Conservation (phyloP, 2,329 filamentous ascomycete species). For the Penicillium sp. region DNA sequence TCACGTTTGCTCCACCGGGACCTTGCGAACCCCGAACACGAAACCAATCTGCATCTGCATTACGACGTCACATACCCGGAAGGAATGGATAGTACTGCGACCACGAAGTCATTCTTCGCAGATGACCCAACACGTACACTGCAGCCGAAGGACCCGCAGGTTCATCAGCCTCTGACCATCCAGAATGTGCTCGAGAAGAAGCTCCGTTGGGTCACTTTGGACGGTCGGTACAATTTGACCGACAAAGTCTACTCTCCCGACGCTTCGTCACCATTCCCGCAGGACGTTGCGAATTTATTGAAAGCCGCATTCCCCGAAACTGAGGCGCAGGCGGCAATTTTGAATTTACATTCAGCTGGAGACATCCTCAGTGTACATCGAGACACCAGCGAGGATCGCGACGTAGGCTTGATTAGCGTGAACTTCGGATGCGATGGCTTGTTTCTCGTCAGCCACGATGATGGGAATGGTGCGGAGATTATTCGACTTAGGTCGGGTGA, state of each 20-base stretch:
- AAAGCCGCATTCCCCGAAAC: constrained; percentile 72
- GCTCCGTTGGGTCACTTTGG: constrained; percentile 90
- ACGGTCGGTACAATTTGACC: constrained; percentile 96
- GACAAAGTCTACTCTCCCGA: constrained; percentile 72
- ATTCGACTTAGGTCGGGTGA: constrained; percentile 79
- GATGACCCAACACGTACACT: constrained; percentile 44
- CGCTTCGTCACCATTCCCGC: constrained; percentile 69
- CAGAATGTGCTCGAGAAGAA: constrained; percentile 72
- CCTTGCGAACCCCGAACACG: constrained; percentile 68
- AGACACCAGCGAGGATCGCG: constrained; percentile 83
- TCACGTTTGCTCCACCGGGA: constrained; percentile 74
- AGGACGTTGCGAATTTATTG: constrained; percentile 68
- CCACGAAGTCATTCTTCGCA: constrained; percentile 52
- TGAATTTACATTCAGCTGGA: constrained; percentile 87
- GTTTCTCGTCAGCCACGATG: constrained; percentile 75
- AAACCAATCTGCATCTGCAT: constrained; percentile 88
- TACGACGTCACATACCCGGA: constrained; percentile 66
- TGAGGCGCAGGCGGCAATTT: constrained; percentile 80
- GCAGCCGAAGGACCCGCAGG: constrained; percentile 63
- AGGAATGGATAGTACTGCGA: constrained; percentile 1
- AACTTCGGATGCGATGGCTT: constrained; percentile 88
- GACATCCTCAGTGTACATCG: constrained; percentile 91
- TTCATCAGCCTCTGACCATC: constrained; percentile 73
- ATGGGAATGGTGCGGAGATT: constrained; percentile 41
- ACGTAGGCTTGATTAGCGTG: constrained; percentile 76